These are phyloP conservation scores for Kodamaea ohmeri DNA, from an alignment of 1,139 yeast genomes.

Conservation along the genomic window DNA sequence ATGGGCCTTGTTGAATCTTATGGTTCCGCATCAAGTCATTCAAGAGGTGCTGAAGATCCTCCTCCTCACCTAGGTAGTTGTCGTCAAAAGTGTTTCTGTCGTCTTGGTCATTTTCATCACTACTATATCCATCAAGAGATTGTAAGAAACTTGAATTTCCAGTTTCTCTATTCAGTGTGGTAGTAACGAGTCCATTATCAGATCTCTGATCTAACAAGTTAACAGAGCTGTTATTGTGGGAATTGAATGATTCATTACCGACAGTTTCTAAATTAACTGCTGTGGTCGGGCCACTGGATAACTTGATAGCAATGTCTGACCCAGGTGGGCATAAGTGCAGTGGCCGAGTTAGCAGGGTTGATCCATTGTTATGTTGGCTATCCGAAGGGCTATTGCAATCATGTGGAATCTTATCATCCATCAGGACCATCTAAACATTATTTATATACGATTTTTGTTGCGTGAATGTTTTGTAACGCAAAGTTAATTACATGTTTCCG, in stretches of 20 bases:
- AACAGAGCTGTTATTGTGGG: conserved; percentile 7
- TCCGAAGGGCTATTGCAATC: no score
- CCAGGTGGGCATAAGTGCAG: conserved; percentile 1
- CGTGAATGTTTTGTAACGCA: neutral
- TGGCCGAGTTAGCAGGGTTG: neutral
- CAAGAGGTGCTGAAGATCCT: conserved; percentile 28
- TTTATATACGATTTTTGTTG: neutral
- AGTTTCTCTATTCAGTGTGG: conserved; percentile 9
- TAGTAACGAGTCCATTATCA: conserved; percentile 5
- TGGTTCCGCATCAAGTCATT: conserved; percentile 23
- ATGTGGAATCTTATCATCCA: conserved; percentile 1
- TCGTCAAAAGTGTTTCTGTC: conserved; percentile 9
- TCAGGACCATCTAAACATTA: neutral
- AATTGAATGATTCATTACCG: conserved; percentile 9
- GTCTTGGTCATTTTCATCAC: conserved; percentile 9
- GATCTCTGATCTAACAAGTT: conserved; percentile 4
- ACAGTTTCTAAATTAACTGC: conserved; percentile 21
- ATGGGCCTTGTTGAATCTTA: conserved; percentile 4
- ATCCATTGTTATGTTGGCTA: no score
- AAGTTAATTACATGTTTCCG: no score
- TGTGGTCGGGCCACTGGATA: conserved; percentile 19
- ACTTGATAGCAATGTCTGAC: conserved; percentile 5
- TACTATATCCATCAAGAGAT: conserved; percentile 8
- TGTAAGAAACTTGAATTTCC: conserved; percentile 1
- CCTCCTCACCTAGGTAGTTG: conserved; percentile 22